Base-by-base conservation (phyloP, 129 eudicot genomes). In the Erigeron canadensis region DNA sequence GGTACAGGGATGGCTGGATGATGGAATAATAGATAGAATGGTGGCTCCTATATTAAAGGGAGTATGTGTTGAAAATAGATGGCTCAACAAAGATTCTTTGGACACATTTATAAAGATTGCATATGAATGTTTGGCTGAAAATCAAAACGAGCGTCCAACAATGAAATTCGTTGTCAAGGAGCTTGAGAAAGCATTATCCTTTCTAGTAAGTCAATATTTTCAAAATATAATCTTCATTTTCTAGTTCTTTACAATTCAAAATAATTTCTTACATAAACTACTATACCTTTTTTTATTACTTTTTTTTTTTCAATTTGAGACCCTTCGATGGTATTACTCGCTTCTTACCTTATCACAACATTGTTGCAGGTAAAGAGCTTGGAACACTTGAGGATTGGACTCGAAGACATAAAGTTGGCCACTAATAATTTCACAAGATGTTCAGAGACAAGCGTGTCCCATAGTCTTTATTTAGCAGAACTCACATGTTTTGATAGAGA, bases 61-160 rank as follows among this genome's bases (percentile, higher is more conserved):
- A 28, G 40, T 10, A 28, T 0, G 2, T 60, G 6, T 7, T 12
- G 42, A 60, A 55, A 16, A 18, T 28, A 55, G 8, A 17, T 55
- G 60, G 7, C 60, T 28, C 60, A 18, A 55, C 7, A 10, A 55
- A 55, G 60, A 55, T 60, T 60, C 65, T 60, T 60, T 60, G 42
- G 41, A 28, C 34, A 28, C 43, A 8, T 60, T 23, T 8, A 9
- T 28, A 11, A 7, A 60, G 0, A 34, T 28, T 6, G n/a, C 41
- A 12, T 22, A 9, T 7, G 7, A 23, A 13, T 60, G 65, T 60
- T 60, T 60, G 16, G 42, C 65, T 10, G n/a, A 10, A 28, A 60
- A 15, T 22, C 42, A 10, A 0, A 23, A 0, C 4, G 16, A 12
- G 17, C 65, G 65, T n/a, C 43, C 65, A 0, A 60, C 65, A 12